Conservation (phyloP, 192 early-diverging fungal species). For the Coemansia asiatica region DNA sequence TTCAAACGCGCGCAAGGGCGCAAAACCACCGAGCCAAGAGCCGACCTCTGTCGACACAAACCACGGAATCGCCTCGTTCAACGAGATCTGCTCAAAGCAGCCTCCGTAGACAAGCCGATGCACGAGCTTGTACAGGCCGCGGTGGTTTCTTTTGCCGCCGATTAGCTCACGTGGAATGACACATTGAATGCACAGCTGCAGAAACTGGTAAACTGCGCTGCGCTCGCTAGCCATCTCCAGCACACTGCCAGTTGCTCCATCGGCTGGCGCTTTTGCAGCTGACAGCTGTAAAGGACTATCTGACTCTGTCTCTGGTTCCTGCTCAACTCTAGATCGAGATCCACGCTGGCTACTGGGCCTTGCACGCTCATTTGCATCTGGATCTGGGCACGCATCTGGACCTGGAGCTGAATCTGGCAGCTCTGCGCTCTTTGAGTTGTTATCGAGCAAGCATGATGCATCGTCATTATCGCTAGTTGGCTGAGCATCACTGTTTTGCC, state of each 20-base stretch:
- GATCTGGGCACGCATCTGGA: background rate
- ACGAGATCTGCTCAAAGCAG: conserved; percentile 61
- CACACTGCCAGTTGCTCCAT: conserved; percentile 7
- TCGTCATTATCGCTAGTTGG: background rate
- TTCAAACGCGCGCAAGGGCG: conserved; percentile 18
- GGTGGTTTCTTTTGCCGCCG: conserved; percentile 62
- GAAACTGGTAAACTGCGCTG: conserved; percentile 51
- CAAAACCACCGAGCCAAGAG: conserved; percentile 18
- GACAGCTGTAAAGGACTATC: too few species aligned
- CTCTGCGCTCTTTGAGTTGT: background rate
- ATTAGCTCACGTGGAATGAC: conserved; percentile 66
- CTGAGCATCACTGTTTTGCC: conserved; percentile 21
- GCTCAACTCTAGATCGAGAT: background rate
- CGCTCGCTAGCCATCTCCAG: conserved; percentile 21
- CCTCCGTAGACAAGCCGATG: conserved; percentile 58
- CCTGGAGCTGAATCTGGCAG: background rate
- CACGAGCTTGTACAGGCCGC: conserved; percentile 58
- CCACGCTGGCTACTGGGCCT: too few species aligned
- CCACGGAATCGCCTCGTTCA: conserved; percentile 58
- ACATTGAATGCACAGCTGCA: conserved; percentile 51
- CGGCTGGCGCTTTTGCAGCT: background rate
- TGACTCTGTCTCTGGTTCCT: background rate
- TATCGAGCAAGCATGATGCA: background rate
- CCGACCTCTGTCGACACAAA: conserved; percentile 56
- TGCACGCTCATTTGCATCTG: too few species aligned